Evolutionary conservation across 176 grass and related monocot genomes (phyloP).

Genomic region (Secale cereale): DNA sequence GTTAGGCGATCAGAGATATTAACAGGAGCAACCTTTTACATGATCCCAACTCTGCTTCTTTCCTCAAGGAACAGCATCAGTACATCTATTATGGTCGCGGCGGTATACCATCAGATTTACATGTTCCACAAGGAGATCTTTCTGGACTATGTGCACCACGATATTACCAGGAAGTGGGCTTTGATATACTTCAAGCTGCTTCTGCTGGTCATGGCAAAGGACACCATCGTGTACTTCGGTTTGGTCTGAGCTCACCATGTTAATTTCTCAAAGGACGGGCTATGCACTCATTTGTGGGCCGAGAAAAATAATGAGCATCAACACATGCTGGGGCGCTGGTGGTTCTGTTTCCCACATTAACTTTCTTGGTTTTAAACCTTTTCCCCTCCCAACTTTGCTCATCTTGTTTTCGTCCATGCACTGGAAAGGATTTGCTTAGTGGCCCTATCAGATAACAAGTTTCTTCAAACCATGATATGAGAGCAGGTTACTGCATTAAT

Average conservation of each 20-base stretch:
- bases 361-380: neutral
- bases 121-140: constrained; percentile 97
- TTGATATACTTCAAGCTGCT: constrained; percentile 86
- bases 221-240: constrained; percentile 70
- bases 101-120: constrained; percentile 76
- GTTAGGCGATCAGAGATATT: constrained; percentile 62
- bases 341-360: constrained; percentile 5
- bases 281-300: neutral
- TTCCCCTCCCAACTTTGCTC: neutral
- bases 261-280: neutral
- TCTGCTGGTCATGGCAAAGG: constrained; percentile 78
- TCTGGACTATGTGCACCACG: constrained; percentile 92
- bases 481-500: neutral
- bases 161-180: constrained; percentile 81
- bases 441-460: neutral
- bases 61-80: constrained; percentile 49
- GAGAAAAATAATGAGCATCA: constrained; percentile 30
- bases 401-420: neutral
- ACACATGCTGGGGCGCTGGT: neutral
- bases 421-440: constrained; percentile 9
- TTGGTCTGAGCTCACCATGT: constrained; percentile 36
- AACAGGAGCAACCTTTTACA: constrained; percentile 53
- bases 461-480: neutral
- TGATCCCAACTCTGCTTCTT: constrained; percentile 74
- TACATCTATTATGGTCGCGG: constrained; percentile 54